Evolutionary conservation across 257 asterid species (phyloP).

Genomic region (Solanum sitiens): DNA sequence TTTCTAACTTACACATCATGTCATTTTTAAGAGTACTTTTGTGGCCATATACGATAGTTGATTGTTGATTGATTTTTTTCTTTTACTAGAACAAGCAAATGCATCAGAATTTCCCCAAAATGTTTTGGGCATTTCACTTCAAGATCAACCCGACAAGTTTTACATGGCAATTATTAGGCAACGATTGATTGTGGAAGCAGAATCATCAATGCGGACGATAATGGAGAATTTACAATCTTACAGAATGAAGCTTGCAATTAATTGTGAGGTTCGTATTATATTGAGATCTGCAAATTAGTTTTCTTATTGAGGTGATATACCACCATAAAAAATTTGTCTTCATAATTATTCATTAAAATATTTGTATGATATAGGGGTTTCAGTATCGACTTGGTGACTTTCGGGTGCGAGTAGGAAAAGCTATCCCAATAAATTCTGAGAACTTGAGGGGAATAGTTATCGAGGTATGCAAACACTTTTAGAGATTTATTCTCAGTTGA

Average conservation of each 20-base stretch:
- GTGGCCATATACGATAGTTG: neutral
- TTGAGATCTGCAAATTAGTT: neutral
- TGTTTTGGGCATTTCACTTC: constrained; percentile 74
- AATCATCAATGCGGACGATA: constrained; percentile 54
- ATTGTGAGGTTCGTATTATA: neutral
- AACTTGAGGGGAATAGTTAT: too few relatives aligned
- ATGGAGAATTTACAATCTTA: constrained; percentile 74
- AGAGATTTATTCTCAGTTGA: too few relatives aligned
- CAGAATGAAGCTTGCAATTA: neutral
- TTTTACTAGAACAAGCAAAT: constrained; percentile 35
- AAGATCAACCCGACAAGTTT: constrained; percentile 71
- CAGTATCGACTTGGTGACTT: too few relatives aligned
- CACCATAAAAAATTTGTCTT: neutral
- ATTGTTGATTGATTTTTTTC: neutral
- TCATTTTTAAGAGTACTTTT: neutral
- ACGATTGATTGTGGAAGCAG: constrained; percentile 76
- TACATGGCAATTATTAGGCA: constrained; percentile 70
- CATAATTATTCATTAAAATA: too few relatives aligned
- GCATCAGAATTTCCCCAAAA: constrained; percentile 66
- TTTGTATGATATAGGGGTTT: too few relatives aligned
- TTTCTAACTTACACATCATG: neutral
- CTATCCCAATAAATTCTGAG: too few relatives aligned
- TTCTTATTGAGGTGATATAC: neutral
- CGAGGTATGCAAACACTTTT: too few relatives aligned
- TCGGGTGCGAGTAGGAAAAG: too few relatives aligned